Evolutionary conservation across 1,139 yeast genomes (phyloP).

Genomic region (Arxiozyma slooffiae): DNA sequence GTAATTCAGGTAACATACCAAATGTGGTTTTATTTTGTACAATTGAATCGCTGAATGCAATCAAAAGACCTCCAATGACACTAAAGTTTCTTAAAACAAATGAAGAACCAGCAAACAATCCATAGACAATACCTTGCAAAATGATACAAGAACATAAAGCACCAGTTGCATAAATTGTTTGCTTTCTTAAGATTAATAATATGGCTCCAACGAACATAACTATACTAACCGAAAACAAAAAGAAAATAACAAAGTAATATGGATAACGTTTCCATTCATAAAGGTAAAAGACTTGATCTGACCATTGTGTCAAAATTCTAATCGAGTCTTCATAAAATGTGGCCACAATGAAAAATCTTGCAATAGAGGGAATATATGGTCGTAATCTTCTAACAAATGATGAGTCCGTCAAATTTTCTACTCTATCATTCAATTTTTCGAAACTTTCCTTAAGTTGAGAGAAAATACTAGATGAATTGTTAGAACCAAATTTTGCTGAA

Average conservation of each 20-base stretch:
- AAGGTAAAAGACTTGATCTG: constrained; percentile 78
- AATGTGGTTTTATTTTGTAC: constrained; percentile 68
- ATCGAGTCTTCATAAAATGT: constrained; percentile 87
- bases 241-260: constrained; percentile 63
- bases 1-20: constrained; percentile 82
- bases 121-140: constrained; percentile 82
- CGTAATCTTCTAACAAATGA: constrained; percentile 33
- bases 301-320: constrained; percentile 82
- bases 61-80: constrained; percentile 83
- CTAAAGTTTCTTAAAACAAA: constrained; percentile 82
- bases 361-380: constrained; percentile 77
- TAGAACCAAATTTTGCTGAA: background rate
- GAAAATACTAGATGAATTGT: background rate
- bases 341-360: constrained; percentile 84
- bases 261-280: constrained; percentile 75
- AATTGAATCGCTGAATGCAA: constrained; percentile 84
- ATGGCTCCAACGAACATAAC: constrained; percentile 70
- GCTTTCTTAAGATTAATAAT: constrained; percentile 60
- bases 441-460: background rate
- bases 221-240: constrained; percentile 54
- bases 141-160: constrained; percentile 65
- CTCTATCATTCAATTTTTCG: constrained; percentile 3
- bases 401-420: constrained; percentile 3
- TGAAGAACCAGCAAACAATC: constrained; percentile 70
- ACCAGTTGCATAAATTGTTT: constrained; percentile 62